Base-by-base conservation (phyloP, 2,329 filamentous ascomycete species). In the Penicillium sumatraense region DNA sequence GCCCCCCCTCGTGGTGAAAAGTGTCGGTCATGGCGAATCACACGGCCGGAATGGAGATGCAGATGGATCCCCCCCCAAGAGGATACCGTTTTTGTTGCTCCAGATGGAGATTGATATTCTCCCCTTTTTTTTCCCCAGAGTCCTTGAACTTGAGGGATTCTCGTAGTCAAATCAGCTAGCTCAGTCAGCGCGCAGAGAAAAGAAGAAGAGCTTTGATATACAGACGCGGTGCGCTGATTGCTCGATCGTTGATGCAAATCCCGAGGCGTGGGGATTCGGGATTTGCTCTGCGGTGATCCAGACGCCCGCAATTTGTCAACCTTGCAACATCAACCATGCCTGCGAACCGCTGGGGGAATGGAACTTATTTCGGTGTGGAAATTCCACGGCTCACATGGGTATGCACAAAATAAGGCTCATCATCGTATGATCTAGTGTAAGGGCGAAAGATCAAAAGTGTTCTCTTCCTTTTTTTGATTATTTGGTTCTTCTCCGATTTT, bases 181-280 rank as follows among this genome's bases (percentile, higher is more conserved):
- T 16, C 26, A 38, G 36, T 54, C 45, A 41, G 36, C 42, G 42
- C 18, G 27, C 16, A 33, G 42, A 31, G 16, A 13, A 46, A 44
- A 54, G 50, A 49, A 38, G 57, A 58, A 60, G 63, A 63, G 67
- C 57, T 64, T 61, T 69, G 67, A 70, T 69, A 69, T 69, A 65
- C 59, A 65, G 54, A 60, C 59, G 61, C 55, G 60, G 62, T 54
- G 51, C 56, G 67, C 62, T 68, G 64, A 72, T 63, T 69, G 69
- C 68, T 67, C 63, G 60, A 62, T 62, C 57, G 55, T 52, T 56
- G 42, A 24, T 33, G 53, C 71, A 73, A 72, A 73, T 70, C 71
- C 71, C 71, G 71, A 68, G 51, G 52, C 51, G 54, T 60, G 48
- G 53, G 51, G 49, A 51, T 61, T 67, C 70, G 70, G 71, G 71